Base-by-base conservation (phyloP, 345 rosid genomes). In the Dovyalis caffra region DNA sequence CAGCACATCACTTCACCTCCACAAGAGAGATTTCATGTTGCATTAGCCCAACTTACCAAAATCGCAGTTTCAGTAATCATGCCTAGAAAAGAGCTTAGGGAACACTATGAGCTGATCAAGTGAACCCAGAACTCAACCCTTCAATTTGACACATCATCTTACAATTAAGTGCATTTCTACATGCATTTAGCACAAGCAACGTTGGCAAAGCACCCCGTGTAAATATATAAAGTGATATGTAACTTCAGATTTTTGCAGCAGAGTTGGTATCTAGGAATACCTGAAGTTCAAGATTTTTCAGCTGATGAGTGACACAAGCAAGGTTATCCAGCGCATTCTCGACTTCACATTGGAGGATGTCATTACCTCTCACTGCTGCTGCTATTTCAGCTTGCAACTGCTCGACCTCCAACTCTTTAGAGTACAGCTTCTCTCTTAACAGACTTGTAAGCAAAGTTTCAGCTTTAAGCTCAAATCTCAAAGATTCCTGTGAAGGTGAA, bases 371-470 rank as follows among this genome's bases (percentile, higher is more conserved):
- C 56, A 92, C 94, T 7, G 90, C 91, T 47, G 97, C 87, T 64
- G 97, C 91, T 57, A 93, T 25, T 83, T 96, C 97, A 58, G 94
- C 95, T 81, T 92, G 92, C 77, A 96, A 66, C 84, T 85, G 97
- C 80, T 93, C 94, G 33, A 84, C 89, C 85, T 96, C 97, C 81
- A 83, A 70, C 86, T 93, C 98, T 86, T 90, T 92, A 21, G 91
- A 88, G 72, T 85, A 90, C 68, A 93, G 87, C 83, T 93, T 96
- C 88, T 96, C 99, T 70, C 86, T 87, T 69, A 96, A 74, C 76
- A 96, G 77, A 80, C 81, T 86, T 23, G 95, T 96, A 35, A 96
- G 76, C 47, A 93, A 73, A 34, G 87, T 85, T 84, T 92, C 98
- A 20, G 93, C 88, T 88, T 84, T 92, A 57, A 93, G 89, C 74